Evolutionary conservation across 2,329 filamentous ascomycete species (phyloP), one percentile per base, ranked within the genome.

Genomic region (Aspergillus ustus): DNA sequence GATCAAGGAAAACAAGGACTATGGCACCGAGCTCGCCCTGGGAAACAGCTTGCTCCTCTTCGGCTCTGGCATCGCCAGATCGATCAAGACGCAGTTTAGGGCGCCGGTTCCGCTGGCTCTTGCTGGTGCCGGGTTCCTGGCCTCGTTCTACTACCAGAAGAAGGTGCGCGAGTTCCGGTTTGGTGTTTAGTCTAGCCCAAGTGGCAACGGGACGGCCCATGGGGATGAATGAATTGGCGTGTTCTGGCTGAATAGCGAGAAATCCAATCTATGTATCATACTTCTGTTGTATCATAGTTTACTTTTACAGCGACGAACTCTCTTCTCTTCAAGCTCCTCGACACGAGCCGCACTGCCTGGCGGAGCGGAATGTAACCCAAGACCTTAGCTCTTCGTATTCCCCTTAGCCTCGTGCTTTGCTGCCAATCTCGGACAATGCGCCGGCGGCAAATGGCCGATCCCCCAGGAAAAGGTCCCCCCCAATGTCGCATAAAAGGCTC

Each of bases 1-100:
- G 22, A 64, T 67, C 48, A 67, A 67, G 19, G 48, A 66, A 49
- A 67, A 67, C 59, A 65, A 65, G 51, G 66, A 67, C 58, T 67
- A 67, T 52, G 66, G 66, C 52, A 64, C 66, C 9, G 66, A 67
- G 28, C 60, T 67, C 22, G 66, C 66, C 50, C n/a, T 67, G 19
- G 66, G 62, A 46, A 67, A 66, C 53, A 67, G 66, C 37, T 11
- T 66, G 6, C 37, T 66, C 44, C 29, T 67, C 19, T 59, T 67
- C 1, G 64, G 63, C 2, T 64, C 66, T 15, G 66, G 57, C 4
- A 51, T 63, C 13, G 53, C 63, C 4, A 7, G 66, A 7, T 59
- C 59, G 8, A 52, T 66, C 22, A 67, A 67, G 48, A 67, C 66
- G 0, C 29, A 51, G 17, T 64, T 57, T 2, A 63, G 51, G 11